Evolutionary conservation across 2,329 filamentous ascomycete genomes (phyloP), one percentile per base, ranked within the genome.

Genomic region (Sarocladium strictum): DNA sequence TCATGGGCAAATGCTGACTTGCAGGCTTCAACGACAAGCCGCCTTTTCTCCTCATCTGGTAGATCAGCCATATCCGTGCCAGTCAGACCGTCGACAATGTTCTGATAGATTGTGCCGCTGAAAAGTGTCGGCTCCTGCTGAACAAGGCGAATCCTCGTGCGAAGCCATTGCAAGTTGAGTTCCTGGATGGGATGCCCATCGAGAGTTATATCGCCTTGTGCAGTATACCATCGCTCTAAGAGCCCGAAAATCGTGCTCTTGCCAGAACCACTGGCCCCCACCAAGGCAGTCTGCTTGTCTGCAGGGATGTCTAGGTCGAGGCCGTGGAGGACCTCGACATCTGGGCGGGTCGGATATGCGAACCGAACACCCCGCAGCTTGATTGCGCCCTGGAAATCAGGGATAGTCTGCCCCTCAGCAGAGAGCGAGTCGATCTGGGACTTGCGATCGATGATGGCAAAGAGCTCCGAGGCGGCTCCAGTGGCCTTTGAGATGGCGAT

Each of bases 181-280:
- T 69, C 64, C 19, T 65, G 60, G 32, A 81, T 66, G 17, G 72
- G 64, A 23, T 66, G 64, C 1, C 67, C 69, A n/a, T 77, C 78
- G 1, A 81, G 64, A 1, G 63, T 66, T 23, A 83, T 74, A 0
- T 60, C 60, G 0, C 79, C 79, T 0, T 69, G 65, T 0, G 65
- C 68, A 0, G 76, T 72, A 58, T 86, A 87, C 73, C 84, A 86
- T 7, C 84, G 66, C 61, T 84, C 80, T 1, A 84, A 59, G 2
- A 85, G 65, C 0, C 76, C 77, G 5, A 84, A 74, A 3, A 83
- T 72, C 1, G 80, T 84, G 43, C 77, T 81, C 59, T 84, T 84
- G 11, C 81, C 81, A 3, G 73, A 80, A 0, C 82, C 83, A 19
- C 78, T 82, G 2, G 77, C 69, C 0, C 82, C 82, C 6, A 85